Percentiles rank a stretch among this genome's conserved stretches.
Conservation (phyloP, 2,329 filamentous ascomycete species). For the Elsinoe fawcettii region DNA sequence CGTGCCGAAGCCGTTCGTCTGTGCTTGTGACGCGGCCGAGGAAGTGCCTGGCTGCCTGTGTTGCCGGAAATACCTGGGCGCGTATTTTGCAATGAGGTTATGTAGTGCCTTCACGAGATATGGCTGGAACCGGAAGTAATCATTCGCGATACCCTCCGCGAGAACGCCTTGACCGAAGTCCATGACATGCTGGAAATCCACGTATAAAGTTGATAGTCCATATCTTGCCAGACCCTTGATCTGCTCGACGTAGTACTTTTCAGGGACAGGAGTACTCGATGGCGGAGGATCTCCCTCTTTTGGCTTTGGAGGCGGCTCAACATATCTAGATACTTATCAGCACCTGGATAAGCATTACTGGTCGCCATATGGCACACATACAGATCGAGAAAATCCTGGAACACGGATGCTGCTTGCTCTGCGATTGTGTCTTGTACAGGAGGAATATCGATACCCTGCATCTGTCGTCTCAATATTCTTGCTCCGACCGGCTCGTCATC, state of each 20-base stretch:
- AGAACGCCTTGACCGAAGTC: conserved; percentile 70
- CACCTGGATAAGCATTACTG: neutral
- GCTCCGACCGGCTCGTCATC: conserved; percentile 55
- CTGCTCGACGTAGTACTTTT: conserved; percentile 79
- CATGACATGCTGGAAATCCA: conserved; percentile 78
- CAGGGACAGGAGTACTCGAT: conserved; percentile 64
- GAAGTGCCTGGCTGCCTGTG: conserved; percentile 76
- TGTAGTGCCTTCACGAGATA: conserved; percentile 84
- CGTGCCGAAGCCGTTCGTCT: conserved; percentile 34
- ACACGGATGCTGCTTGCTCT: conserved; percentile 64
- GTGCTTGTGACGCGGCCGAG: conserved; percentile 63
- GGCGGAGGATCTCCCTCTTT: conserved; percentile 30
- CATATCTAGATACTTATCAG: conserved; percentile 4
- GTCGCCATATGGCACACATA: conserved; percentile 33
- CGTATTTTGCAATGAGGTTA: conserved; percentile 88
- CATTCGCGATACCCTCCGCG: conserved; percentile 75
- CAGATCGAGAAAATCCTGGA: conserved; percentile 74
- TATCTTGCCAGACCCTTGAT: conserved; percentile 69
- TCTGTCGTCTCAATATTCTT: conserved; percentile 38
- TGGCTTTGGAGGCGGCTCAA: conserved; percentile 17
- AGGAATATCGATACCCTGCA: conserved; percentile 50
- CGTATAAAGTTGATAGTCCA: conserved; percentile 74
- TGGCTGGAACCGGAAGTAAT: conserved; percentile 92
- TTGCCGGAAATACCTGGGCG: conserved; percentile 86
- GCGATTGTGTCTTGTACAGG: conserved; percentile 70